A percentile compares a stretch with the other conserved stretches of the same genome.
These are phyloP conservation scores for Podila verticillata DNA, from an alignment of 192 early-diverging fungal genomes.

Conservation along the genomic window DNA sequence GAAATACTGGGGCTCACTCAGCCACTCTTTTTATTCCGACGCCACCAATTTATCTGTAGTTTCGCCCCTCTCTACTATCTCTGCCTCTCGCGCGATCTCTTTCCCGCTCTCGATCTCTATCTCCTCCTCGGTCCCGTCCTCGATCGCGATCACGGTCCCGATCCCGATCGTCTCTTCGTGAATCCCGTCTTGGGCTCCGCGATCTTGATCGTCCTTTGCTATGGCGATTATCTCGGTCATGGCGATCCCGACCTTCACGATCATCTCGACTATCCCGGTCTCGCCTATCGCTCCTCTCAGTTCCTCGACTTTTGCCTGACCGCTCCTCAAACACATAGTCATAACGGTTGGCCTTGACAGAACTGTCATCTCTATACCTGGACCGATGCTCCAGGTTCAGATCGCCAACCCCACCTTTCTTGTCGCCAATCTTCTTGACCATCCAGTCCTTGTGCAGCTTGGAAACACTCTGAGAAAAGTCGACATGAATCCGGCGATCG, in stretches of 20 bases:
- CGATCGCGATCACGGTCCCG: background rate
- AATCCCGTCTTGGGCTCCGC: slow-evolving; percentile 1
- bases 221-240: background rate
- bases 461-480: slow-evolving; percentile 96
- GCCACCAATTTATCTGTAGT: too few species aligned
- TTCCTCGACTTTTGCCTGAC: background rate
- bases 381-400: slow-evolving; percentile 61
- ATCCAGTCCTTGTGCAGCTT: slow-evolving; percentile 86
- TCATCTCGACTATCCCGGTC: background rate
- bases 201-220: background rate
- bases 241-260: background rate
- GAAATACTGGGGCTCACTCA: too few species aligned
- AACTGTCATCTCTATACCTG: slow-evolving; percentile 57
- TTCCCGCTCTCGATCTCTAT: too few species aligned
- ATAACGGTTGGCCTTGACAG: slow-evolving; percentile 38
- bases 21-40: too few species aligned
- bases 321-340: slow-evolving; percentile 60
- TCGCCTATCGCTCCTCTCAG: background rate
- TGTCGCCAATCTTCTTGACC: slow-evolving; percentile 54
- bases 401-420: slow-evolving; percentile 52
- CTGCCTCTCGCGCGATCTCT: too few species aligned
- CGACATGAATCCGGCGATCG: slow-evolving; percentile 95
- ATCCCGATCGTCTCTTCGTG: background rate
- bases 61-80: too few species aligned
- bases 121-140: background rate